Conservation (phyloP, 306 rosid genomes). For the Acacia acuminata region DNA sequence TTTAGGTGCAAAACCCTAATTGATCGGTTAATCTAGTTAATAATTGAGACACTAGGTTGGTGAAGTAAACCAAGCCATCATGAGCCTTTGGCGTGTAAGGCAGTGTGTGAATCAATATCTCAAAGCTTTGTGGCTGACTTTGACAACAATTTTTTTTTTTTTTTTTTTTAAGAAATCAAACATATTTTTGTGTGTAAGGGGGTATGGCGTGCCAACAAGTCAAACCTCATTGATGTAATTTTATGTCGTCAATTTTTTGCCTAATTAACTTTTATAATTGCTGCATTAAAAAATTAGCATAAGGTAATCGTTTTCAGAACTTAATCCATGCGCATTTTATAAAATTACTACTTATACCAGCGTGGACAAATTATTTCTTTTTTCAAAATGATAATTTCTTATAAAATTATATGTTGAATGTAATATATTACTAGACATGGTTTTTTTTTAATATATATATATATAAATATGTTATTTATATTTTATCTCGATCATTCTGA, state of each 20-base stretch:
- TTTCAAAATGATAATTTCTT: too few species aligned
- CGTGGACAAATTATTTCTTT: too few species aligned
- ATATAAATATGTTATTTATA: too few species aligned
- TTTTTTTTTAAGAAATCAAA: too few species aligned
- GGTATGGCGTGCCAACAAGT: neutral
- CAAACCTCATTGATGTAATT: neutral
- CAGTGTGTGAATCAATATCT: slow-evolving; percentile 32
- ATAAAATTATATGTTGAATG: too few species aligned
- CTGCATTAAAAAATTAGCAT: neutral
- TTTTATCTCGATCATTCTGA: too few species aligned
- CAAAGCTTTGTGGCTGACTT: slow-evolving; percentile 52
- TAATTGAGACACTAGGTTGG: slow-evolving; percentile 28
- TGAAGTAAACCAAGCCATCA: slow-evolving; percentile 39
- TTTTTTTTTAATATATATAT: too few species aligned
- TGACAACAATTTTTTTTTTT: neutral
- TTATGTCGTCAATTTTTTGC: neutral
- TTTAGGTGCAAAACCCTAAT: neutral
- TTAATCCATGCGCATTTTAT: neutral
- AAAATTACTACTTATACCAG: too few species aligned
- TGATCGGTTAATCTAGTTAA: neutral
- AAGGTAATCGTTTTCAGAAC: neutral
- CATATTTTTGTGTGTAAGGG: neutral
- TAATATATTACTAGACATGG: too few species aligned
- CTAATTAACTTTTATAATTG: neutral
- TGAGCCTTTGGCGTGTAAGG: slow-evolving; percentile 36